Evolutionary conservation across 2,329 filamentous ascomycete genomes (phyloP).

Genomic region (Curvularia lunata): DNA sequence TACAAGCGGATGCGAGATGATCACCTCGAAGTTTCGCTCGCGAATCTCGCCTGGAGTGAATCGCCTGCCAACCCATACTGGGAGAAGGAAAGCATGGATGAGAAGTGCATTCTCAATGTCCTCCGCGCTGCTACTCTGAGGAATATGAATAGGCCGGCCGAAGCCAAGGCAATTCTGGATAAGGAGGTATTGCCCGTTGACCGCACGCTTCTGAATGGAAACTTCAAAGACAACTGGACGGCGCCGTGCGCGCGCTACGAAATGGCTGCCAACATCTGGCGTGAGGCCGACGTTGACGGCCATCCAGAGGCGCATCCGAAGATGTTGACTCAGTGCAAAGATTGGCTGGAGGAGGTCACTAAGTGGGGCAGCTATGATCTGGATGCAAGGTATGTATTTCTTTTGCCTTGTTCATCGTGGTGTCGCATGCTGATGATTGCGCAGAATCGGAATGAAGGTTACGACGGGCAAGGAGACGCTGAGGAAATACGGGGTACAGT

Average conservation of each 20-base stretch:
- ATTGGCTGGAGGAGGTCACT: conserved; percentile 70
- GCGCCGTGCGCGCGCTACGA: conserved; percentile 83
- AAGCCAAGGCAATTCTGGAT: conserved; percentile 70
- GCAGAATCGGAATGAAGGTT: conserved; percentile 71
- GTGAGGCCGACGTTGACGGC: conserved; percentile 59
- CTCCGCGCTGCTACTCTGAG: conserved; percentile 71
- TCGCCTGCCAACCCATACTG: conserved; percentile 55
- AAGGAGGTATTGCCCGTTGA: conserved; percentile 67
- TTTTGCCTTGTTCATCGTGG: neutral
- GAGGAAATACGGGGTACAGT: conserved; percentile 43
- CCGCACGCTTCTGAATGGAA: conserved; percentile 62
- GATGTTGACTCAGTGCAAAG: conserved; percentile 66
- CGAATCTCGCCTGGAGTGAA: conserved; percentile 72
- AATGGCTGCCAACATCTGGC: conserved; percentile 81
- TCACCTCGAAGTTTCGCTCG: conserved; percentile 69
- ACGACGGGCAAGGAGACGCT: conserved; percentile 72
- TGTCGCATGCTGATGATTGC: conserved; percentile 9
- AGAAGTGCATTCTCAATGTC: conserved; percentile 69
- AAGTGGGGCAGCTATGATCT: conserved; percentile 75
- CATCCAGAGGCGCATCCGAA: conserved; percentile 44
- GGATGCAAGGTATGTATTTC: conserved; percentile 64
- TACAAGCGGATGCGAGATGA: conserved; percentile 75
- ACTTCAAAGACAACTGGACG: conserved; percentile 71
- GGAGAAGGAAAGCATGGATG: conserved; percentile 62
- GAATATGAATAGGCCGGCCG: conserved; percentile 65